Percentiles rank a stretch among this genome's conserved stretches.
phyloP scores from a whole-genome alignment of 2,329 filamentous ascomycete species.

The Ascochyta fabae region DNA sequence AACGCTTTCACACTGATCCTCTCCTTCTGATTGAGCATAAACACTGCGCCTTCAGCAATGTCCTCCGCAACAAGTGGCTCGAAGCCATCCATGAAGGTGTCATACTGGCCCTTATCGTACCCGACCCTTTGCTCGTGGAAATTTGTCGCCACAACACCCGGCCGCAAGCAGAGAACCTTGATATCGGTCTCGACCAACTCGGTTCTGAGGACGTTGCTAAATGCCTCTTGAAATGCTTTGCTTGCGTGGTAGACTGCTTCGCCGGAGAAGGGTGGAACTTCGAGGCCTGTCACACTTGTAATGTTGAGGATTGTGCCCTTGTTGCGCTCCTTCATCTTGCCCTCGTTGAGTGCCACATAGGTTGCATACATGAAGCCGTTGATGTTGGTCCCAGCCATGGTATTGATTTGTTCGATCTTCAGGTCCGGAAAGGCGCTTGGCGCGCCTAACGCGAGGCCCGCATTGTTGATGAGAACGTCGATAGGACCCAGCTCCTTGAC shows the following conservation, averaged over 20 bases:
- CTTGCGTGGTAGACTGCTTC: slow-evolving; percentile 59
- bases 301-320: slow-evolving; percentile 58
- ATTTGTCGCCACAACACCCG: slow-evolving; percentile 57
- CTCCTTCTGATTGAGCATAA: slow-evolving; percentile 52
- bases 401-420: slow-evolving; percentile 50
- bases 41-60: slow-evolving; percentile 53
- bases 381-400: slow-evolving; percentile 58
- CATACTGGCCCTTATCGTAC: slow-evolving; percentile 51
- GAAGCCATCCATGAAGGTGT: slow-evolving; percentile 56
- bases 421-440: slow-evolving; percentile 53
- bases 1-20: slow-evolving; percentile 55
- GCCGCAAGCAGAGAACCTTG: slow-evolving; percentile 55
- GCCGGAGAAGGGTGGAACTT: slow-evolving; percentile 57
- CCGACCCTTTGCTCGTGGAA: slow-evolving; percentile 56
- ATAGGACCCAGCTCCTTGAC: slow-evolving; percentile 46
- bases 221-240: slow-evolving; percentile 58
- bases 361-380: slow-evolving; percentile 57
- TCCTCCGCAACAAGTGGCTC: slow-evolving; percentile 54
- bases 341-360: slow-evolving; percentile 53
- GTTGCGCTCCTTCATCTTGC: slow-evolving; percentile 49
- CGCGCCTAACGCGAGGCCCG: slow-evolving; percentile 57
- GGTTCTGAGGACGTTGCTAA: slow-evolving; percentile 57
- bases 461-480: slow-evolving; percentile 58
- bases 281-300: slow-evolving; percentile 56
- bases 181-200: slow-evolving; percentile 57